Evolutionary conservation across 2,329 filamentous ascomycete species (phyloP), one percentile per base, ranked within the genome.

Genomic region (Botrytis byssoidea): DNA sequence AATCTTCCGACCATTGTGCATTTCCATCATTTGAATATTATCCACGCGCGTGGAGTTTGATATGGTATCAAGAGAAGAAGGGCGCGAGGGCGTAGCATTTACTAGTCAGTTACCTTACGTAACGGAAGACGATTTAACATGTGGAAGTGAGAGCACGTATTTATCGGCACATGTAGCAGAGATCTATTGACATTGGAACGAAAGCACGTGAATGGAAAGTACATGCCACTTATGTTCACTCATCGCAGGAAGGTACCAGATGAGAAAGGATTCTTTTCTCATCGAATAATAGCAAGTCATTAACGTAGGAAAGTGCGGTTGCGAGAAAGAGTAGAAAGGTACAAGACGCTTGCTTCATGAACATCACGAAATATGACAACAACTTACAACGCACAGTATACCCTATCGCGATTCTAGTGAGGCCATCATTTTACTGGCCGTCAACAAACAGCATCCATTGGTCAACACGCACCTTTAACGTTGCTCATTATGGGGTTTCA

Each of bases 401-500:
- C 16, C n/a, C 14, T 29, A 7, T 32, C 8, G 4, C 10, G 2
- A 44, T 32, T 64, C 40, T 44, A 14, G 16, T 64, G 18, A 18
- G 14, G 16, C 1, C 22, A 12, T 40, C 40, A 32, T 10, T 42
- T 18, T 25, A 16, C 20, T 22, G 29, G 44, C 29, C 20, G 2
- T 48, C 42, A 22, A 65, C 20, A 29, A 48, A 20, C 12, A 63
- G 25, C 9, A 18, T 42, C 4, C 1, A 16, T 44, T 35, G n/a
- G 8, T n/a, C 16, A 61, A n/a, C 22, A 14, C 29, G 22, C 63
- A 35, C 35, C 32, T 22, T n/a, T 29, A 66, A 16, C 4, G 3
- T 66, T 48, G 29, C 42, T 66, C 42, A 22, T 35, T 25, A 79
- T 79, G 77, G 75, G 74, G 29, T 74, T 79, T n/a, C 63, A 75